Base-by-base conservation (phyloP, 1,139 yeast species). In the Protomyces macrosporus region DNA sequence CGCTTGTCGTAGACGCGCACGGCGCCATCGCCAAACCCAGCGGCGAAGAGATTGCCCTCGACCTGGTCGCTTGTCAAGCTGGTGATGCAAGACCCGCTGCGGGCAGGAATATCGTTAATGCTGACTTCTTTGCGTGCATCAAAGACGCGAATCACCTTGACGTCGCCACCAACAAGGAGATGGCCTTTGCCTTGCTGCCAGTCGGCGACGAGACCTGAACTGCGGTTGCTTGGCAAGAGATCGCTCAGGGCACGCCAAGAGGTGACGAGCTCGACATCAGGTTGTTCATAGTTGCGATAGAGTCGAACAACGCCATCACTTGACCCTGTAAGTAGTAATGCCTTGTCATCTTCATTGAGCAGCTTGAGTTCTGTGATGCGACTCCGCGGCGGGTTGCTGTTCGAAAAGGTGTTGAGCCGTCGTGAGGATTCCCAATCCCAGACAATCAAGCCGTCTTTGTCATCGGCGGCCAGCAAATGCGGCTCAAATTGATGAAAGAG, bases 111-210 rank as follows among this genome's bases (percentile, higher is more conserved):
- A 72, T 91, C 97, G 36, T 84, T 84, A 61, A 88, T 79, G 72
- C 97, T 87, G 63, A 88, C 79, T 72, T 93, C 99, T 53, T 97
- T 80, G 16, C 96, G 95, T 0, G 98, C 98, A 76, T 93, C 98
- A 98, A 98, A 93, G 1, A 91, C 81, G 66, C 96, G 79, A 61
- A 93, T 90, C 37, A 90, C 85, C 69, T 91, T 89, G 9, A 90
- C 96, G 77, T 93, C 98, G 56, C 99, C 99, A 62, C 97, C 91
- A 0, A 90, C 97, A 63, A 93, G 77, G 53, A 93, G 77, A 0
- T 96, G 84, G 0, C 99, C 99, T 68, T 97, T 79, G 56, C 95
- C 87, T 73, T 93, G 99, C 72, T 91, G 98, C 98, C 99, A 93
- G 71, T 93, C 98, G 4, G 93, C 84, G 45, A 90, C 82, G 62